Base-by-base conservation (phyloP, 83 land plant species). In the Larix sibirica region DNA sequence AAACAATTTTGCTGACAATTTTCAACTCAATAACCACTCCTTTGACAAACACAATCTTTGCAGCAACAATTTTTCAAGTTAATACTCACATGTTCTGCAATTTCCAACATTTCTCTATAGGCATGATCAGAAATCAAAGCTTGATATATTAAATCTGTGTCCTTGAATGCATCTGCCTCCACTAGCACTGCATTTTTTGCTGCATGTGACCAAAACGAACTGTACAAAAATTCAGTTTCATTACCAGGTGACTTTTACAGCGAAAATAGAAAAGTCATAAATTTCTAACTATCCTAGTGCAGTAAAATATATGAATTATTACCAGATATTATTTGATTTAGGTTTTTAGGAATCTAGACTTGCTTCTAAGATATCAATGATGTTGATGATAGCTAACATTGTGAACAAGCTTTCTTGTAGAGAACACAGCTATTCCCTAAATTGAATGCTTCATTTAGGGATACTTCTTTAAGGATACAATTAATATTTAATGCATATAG, bases 131-230 rank as follows among this genome's bases (percentile, higher is more conserved):
- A 56, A 23, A 77, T 75, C 28, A 86, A 65, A 13, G 86, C 59
- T 36, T 73, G 76, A 59, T 86, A 88, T n/a, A 88, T 67, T 23
- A 86, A 89, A 81, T 88, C 84, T 17, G 89, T 83, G 83, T 88
- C 90, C 65, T 88, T 88, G 83, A 88, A 88, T 26, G 81, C 83
- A 81, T 88, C 90, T 36, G 86, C 90, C 40, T 86, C 90, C 73
- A 88, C 90, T 81, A 88, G 83, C 73, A 88, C 89, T 58, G 83
- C 81, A 33, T 86, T 50, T 33, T 80, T n/a, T 23, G 74, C 84
- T 21, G 58, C 83, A 21, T 76, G 77, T 26, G 85, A 79, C 88
- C 89, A 87, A 62, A 79, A 79, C 50, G 85, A 21, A 24, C 85
- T 82, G 81, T 77, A 84, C 7, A 54, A 77, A 50, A 40, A 50